Evolutionary conservation across 257 asterid genomes (phyloP).

Genomic region (Datura wrightii): DNA sequence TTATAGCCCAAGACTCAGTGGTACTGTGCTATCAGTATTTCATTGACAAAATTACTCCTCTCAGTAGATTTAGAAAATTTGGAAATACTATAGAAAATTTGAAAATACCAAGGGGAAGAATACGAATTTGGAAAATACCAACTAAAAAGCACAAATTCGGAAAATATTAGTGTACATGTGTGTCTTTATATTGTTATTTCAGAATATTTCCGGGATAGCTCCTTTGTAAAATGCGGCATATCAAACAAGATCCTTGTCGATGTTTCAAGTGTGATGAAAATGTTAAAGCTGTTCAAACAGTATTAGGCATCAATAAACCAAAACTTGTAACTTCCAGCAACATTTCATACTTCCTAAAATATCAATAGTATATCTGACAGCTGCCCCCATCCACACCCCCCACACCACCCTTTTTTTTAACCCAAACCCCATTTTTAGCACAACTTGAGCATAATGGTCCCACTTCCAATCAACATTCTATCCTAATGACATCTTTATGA

Average conservation of each 20-base stretch:
- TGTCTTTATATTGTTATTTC: not conserved
- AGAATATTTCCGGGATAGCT: not conserved
- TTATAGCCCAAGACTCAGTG: not conserved
- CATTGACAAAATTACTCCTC: not conserved
- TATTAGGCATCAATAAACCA: not conserved
- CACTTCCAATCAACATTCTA: not conserved
- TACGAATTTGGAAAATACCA: not conserved
- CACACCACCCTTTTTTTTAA: too few species aligned
- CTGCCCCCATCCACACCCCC: not conserved
- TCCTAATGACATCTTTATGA: not conserved
- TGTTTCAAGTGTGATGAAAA: not conserved
- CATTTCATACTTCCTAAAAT: not conserved
- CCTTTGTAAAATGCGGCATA: conserved; percentile 15
- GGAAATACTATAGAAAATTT: not conserved
- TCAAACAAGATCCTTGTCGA: not conserved
- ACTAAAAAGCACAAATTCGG: not conserved
- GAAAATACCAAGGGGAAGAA: not conserved
- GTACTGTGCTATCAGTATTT: not conserved
- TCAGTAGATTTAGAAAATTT: not conserved
- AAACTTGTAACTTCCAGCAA: not conserved
- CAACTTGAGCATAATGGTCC: not conserved
- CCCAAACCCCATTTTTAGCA: not conserved
- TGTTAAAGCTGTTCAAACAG: not conserved
- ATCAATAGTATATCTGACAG: not conserved
- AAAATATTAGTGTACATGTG: not conserved